Conservation (phyloP, 139 green algal species). For the Zygnema cylindricum region DNA sequence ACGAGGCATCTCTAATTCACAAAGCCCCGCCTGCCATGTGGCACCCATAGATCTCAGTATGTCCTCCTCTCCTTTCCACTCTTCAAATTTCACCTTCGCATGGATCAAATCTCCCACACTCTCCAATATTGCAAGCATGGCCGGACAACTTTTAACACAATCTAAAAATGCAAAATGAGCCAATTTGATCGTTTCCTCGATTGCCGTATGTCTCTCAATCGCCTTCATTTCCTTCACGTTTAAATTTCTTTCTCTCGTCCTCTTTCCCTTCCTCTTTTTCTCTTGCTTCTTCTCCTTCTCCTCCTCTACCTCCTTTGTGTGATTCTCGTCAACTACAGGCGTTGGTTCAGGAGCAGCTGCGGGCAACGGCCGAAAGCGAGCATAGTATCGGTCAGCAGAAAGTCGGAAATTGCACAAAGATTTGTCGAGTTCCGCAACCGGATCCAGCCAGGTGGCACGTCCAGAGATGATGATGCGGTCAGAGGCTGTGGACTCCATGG, state of each 20-base stretch:
- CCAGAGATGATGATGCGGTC: not conserved
- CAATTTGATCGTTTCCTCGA: not conserved
- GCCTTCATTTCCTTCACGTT: not conserved
- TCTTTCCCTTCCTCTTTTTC: not conserved
- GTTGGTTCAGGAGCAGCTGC: not conserved
- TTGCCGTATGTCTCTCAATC: not conserved
- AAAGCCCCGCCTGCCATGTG: constrained; percentile 13
- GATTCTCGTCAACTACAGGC: not conserved
- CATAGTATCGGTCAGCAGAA: not conserved
- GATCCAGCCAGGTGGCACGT: not conserved
- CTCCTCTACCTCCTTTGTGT: not conserved
- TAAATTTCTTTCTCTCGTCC: not conserved
- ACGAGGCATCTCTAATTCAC: not conserved
- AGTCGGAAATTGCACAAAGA: not conserved
- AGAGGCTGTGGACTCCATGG: not conserved
- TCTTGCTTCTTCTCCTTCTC: not conserved
- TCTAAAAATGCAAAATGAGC: not conserved
- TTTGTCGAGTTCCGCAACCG: not conserved
- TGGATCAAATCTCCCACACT: not conserved
- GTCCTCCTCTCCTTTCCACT: not conserved
- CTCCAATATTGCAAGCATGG: not conserved
- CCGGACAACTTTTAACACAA: not conserved
- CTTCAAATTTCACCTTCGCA: not conserved
- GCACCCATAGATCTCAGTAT: not conserved
- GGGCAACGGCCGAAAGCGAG: not conserved